Base-by-base conservation (phyloP, 352 stramenopile genomes). In the Pythium brachiatum region DNA sequence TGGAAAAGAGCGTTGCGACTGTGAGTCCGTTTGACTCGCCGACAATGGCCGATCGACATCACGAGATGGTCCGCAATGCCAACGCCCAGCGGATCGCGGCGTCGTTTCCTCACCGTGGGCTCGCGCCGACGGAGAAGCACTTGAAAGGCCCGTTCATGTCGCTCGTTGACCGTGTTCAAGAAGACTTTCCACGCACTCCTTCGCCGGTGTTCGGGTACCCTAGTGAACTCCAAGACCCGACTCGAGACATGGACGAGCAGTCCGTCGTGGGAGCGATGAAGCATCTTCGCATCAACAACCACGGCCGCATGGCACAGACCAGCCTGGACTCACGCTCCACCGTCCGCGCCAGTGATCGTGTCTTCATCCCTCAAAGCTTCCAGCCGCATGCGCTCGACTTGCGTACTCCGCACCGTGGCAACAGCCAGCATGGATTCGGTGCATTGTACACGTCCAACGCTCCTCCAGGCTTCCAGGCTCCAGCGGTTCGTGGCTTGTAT, bases 101-200 rank as follows among this genome's bases (percentile, higher is more conserved):
- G 15, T 43, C 50, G 23, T 62, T 53, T 3, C 39, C 18, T 25
- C 56, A 64, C 7, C 31, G 57, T 26, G 34, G 51, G 4, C 36
- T 66, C 25, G 41, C 48, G 18, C 36, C 54, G 23, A 0, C 43
- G 13, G 47, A 62, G 15, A 50, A 63, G 26, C 52, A 39, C 18
- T 23, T 25, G 7, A 71, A 47, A 23, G 8, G n/a, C 2, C 15
- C 51, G 26, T 43, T 59, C 20, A 71, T 89, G 66, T 82, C 83
- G 0, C 68, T 91, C 26, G 79, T 92, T 34, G 83, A 89, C 53
- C 81, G 81, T 38, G 88, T 93, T 23, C 80, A 94, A 75, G 82
- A 90, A 61, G 84, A 92, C 50, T 92, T 94, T 27, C 79, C 84
- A 15, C 70, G 83, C 23, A 90, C 79, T 0, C 85, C 85, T 53